Base-by-base conservation (phyloP, 2,329 filamentous ascomycete species). In the Penicillium griseofulvum region DNA sequence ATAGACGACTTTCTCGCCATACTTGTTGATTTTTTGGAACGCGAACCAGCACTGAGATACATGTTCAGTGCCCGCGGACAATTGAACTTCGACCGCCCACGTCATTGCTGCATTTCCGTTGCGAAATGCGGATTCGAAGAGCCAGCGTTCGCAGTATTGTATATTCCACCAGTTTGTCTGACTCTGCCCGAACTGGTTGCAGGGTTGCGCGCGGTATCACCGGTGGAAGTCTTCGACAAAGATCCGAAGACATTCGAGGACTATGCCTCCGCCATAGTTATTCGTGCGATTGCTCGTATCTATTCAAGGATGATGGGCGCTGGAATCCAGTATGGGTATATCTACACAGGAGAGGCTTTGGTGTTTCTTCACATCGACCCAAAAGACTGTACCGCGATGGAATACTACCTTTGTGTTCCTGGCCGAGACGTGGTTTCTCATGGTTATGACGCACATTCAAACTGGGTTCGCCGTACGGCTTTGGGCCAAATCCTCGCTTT, bases 291-390 rank as follows among this genome's bases (percentile, higher is more conserved):
- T 43, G 68, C 63, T 48, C 59, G 70, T 36, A 57, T 70, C 37
- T 72, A 69, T 52, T 68, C 59, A 29, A 68, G 70, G 38, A 72
- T 71, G 66, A 43, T 63, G 10, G 52, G 55, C 43, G 54, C 44
- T 31, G 62, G 67, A 39, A 38, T 67, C 33, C 63, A 41, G 49
- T 52, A 67, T 48, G 65, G 68, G 5, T 71, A 65, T 45, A 63
- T 72, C 31, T 63, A 59, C 36, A 71, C 64, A 16, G 68, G 66
- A 34, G 66, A 70, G 59, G 65, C 65, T 16, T 68, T 67, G 59
- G 60, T 71, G 34, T 72, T 70, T 44, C 61, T 71, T 5, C 45
- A 63, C 41, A 70, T 71, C 38, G 58, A 58, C 9, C 45, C 60
- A 7, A 28, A 54, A 24, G 56, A 70, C 51, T 60, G 61, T 1